Percentiles rank a stretch among this genome's conserved stretches.
Evolutionary conservation across 2,329 filamentous ascomycete species (phyloP).

Genomic region (Sclerotinia minor): DNA sequence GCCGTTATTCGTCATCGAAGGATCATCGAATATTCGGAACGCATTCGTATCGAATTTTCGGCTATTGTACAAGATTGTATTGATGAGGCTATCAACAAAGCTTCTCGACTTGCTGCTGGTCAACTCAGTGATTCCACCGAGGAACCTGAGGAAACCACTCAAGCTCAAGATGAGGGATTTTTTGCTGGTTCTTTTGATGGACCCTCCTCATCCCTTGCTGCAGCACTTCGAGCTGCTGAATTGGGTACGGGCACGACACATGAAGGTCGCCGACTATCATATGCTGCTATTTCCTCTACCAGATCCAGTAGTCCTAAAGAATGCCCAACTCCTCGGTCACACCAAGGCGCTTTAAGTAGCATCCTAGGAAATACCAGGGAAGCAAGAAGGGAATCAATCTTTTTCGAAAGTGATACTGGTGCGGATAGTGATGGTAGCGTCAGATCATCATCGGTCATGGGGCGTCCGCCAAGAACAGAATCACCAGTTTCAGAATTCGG

Average conservation of each 20-base stretch:
- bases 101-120: conserved; percentile 81
- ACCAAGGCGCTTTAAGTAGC: conserved; percentile 57
- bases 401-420: conserved; percentile 79
- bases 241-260: conserved; percentile 32
- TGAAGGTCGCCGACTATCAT: conserved; percentile 51
- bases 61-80: conserved; percentile 95
- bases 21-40: conserved; percentile 93
- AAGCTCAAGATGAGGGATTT: conserved; percentile 54
- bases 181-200: conserved; percentile 57
- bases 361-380: conserved; percentile 59
- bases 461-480: conserved; percentile 72
- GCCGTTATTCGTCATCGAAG: conserved; percentile 86
- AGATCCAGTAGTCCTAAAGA: conserved; percentile 83
- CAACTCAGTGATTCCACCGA: conserved; percentile 75
- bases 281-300: conserved; percentile 60
- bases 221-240: conserved; percentile 49
- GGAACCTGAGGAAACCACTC: conserved; percentile 46
- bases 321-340: conserved; percentile 86
- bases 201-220: conserved; percentile 54
- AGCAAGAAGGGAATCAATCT: conserved; percentile 74
- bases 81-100: conserved; percentile 85
- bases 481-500: conserved; percentile 89
- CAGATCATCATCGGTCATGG: conserved; percentile 73
- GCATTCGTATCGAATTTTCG: conserved; percentile 91
- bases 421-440: conserved; percentile 76